A percentile compares a stretch with the other conserved stretches of the same genome.
These are phyloP conservation scores for Calvatia gigantea DNA, from an alignment of 768 basidiomycete genomes.

Conservation along the genomic window DNA sequence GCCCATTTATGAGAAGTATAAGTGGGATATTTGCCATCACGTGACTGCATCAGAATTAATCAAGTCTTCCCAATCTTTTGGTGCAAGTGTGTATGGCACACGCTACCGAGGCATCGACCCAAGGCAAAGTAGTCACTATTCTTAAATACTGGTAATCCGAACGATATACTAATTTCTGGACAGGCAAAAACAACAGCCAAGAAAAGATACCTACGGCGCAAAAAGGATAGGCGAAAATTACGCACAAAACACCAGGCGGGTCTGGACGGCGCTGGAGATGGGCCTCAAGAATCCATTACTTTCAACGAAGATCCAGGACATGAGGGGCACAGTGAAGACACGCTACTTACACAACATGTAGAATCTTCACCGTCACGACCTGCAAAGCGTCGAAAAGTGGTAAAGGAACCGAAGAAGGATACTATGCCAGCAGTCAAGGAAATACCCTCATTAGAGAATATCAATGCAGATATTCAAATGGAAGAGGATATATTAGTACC, in stretches of 20 bases:
- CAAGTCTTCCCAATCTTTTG: no score
- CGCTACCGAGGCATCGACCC: background rate
- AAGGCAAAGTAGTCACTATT: background rate
- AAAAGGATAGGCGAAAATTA: slow-evolving; percentile 28
- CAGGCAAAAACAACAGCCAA: slow-evolving; percentile 29
- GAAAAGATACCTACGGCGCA: slow-evolving; percentile 26
- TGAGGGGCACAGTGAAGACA: background rate
- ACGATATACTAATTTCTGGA: background rate
- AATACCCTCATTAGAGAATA: slow-evolving; percentile 2
- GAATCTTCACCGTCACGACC: background rate
- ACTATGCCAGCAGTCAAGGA: slow-evolving; percentile 4
- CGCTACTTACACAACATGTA: background rate
- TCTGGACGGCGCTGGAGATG: background rate
- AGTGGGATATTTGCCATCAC: background rate
- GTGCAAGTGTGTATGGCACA: no score
- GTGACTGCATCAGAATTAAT: background rate
- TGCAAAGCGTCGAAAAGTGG: slow-evolving; percentile 10
- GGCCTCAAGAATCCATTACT: background rate
- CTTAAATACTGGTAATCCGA: no score
- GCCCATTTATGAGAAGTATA: no score
- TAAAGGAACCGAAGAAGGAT: slow-evolving; percentile 6
- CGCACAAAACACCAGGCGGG: slow-evolving; percentile 11
- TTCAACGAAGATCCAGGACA: background rate
- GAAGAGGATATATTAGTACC: slow-evolving; percentile 1
- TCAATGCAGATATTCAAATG: slow-evolving; percentile 4